phyloP scores from a whole-genome alignment of 768 basidiomycete species.

The Hypholoma sublateritium region DNA sequence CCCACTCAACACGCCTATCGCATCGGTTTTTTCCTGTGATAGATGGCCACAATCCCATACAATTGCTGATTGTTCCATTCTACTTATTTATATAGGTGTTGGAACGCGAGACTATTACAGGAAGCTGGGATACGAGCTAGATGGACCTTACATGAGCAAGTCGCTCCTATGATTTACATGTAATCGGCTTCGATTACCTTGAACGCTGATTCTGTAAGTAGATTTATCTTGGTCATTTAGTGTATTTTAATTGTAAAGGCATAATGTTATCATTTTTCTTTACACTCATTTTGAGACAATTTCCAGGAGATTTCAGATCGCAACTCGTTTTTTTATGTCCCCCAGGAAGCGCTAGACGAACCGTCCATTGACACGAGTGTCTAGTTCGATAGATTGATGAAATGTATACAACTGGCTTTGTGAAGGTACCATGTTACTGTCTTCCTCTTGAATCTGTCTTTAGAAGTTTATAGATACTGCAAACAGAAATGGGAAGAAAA shows the following conservation, averaged over 20 bases:
- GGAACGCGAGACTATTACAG: slow-evolving; percentile 98
- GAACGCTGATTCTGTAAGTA: background rate
- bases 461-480: too few relatives aligned
- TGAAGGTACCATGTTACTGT: too few relatives aligned
- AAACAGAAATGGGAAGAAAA: too few relatives aligned
- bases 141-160: slow-evolving; percentile 99
- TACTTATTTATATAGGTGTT: slow-evolving; percentile 54
- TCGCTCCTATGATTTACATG: slow-evolving; percentile 33
- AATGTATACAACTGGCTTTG: too few relatives aligned
- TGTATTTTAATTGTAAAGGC: background rate
- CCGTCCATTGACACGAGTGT: too few relatives aligned
- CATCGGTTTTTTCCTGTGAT: background rate
- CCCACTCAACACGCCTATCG: background rate
- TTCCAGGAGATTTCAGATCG: too few relatives aligned
- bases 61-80: background rate
- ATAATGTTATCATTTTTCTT: too few relatives aligned
- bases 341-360: too few relatives aligned
- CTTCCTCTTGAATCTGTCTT: too few relatives aligned
- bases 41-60: background rate
- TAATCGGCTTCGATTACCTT: background rate
- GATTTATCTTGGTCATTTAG: background rate
- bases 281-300: too few relatives aligned
- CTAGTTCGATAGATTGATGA: too few relatives aligned
- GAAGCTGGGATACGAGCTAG: slow-evolving; percentile 89
- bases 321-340: too few relatives aligned